These are phyloP conservation scores for Sphaerobolus stellatus DNA, from an alignment of 1,284 basidiomycete species.

Conservation along the genomic window DNA sequence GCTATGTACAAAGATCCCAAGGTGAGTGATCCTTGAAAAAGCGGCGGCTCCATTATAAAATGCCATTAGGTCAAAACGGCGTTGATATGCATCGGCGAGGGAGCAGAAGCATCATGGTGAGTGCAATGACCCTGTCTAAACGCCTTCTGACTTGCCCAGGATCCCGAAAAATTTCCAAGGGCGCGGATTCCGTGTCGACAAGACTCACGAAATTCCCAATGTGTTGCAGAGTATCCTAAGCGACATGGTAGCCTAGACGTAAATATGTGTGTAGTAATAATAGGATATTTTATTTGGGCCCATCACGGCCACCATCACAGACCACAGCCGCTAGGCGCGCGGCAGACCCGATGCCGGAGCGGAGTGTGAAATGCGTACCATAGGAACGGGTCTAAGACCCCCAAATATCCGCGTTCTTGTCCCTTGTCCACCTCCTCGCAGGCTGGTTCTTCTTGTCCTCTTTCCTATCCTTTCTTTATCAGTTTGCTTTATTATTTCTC, in stretches of 20 bases:
- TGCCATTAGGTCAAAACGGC: slow-evolving; percentile 47
- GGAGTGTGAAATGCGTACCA: too few species aligned
- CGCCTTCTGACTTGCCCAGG: slow-evolving; percentile 34
- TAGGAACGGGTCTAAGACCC: neutral
- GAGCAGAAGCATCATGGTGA: slow-evolving; percentile 60
- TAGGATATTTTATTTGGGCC: too few species aligned
- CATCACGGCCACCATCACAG: too few species aligned
- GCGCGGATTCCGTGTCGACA: slow-evolving; percentile 46
- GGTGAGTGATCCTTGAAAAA: slow-evolving; percentile 21
- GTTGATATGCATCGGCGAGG: slow-evolving; percentile 68
- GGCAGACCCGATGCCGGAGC: too few species aligned
- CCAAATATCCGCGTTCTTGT: neutral
- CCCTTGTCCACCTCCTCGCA: slow-evolving; percentile 29
- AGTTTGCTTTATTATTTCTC: slow-evolving; percentile 12
- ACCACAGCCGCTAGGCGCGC: too few species aligned
- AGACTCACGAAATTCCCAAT: slow-evolving; percentile 50
- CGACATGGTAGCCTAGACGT: slow-evolving; percentile 42
- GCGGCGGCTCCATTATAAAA: neutral
- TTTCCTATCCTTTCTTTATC: slow-evolving; percentile 8
- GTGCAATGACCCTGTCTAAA: slow-evolving; percentile 15
- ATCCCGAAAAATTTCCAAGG: slow-evolving; percentile 55
- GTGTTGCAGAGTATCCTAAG: slow-evolving; percentile 51
- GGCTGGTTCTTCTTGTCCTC: slow-evolving; percentile 40
- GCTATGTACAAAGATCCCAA: slow-evolving; percentile 62
- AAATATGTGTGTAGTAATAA: neutral